These are phyloP conservation scores for Fraxinus latifolia DNA, from an alignment of 305 asterid species.

Conservation along the genomic window DNA sequence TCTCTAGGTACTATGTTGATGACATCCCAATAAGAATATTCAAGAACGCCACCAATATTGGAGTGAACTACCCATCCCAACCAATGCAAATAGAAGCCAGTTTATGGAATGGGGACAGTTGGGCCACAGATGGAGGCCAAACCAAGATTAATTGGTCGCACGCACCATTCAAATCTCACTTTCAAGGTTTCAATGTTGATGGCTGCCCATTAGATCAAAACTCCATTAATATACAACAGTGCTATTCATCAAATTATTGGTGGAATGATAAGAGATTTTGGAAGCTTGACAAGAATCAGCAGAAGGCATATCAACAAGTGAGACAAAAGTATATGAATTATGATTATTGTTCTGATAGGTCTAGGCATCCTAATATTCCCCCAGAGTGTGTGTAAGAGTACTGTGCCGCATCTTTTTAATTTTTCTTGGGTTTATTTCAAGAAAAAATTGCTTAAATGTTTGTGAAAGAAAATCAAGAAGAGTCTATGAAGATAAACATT, in stretches of 20 bases:
- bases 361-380: conserved; percentile 38
- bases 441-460: not conserved
- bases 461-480: no score
- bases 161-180: conserved; percentile 54
- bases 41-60: conserved; percentile 37
- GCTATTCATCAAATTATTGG: conserved; percentile 45
- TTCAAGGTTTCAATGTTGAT: conserved; percentile 28
- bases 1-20: conserved; percentile 52
- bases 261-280: conserved; percentile 45
- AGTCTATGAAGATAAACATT: no score
- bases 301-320: conserved; percentile 20
- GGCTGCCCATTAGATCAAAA: conserved; percentile 33
- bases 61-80: conserved; percentile 44
- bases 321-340: conserved; percentile 39
- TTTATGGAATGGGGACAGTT: conserved; percentile 57
- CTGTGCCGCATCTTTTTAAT: not conserved
- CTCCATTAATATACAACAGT: not conserved
- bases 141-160: conserved; percentile 52
- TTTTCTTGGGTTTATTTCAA: not conserved
- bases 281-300: conserved; percentile 27
- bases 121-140: conserved; percentile 75
- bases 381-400: conserved; percentile 37
- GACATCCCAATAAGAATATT: conserved; percentile 50
- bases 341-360: conserved; percentile 59
- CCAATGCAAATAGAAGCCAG: conserved; percentile 51